A percentile compares a stretch with the other conserved stretches of the same genome.
These are phyloP conservation scores for Tricholoma saponaceum DNA, from an alignment of 768 basidiomycete species.

Conservation along the genomic window DNA sequence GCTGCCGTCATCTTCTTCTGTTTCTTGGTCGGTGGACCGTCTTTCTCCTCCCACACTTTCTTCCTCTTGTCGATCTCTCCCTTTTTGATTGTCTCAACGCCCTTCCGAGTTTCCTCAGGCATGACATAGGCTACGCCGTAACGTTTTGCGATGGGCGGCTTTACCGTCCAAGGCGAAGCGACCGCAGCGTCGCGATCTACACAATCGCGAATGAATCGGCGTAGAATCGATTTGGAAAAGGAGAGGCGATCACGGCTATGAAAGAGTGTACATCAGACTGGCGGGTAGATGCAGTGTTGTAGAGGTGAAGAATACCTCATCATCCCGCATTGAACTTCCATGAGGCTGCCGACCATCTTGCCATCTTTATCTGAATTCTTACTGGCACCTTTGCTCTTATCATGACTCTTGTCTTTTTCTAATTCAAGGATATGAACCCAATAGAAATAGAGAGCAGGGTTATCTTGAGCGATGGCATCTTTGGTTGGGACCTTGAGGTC, in stretches of 20 bases:
- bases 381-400: slow-evolving; percentile 49
- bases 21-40: slow-evolving; percentile 76
- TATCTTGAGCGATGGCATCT: slow-evolving; percentile 67
- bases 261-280: not conserved
- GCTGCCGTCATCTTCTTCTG: slow-evolving; percentile 74
- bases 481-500: slow-evolving; percentile 75
- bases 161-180: slow-evolving; percentile 95
- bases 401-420: slow-evolving; percentile 63
- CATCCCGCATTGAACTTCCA: slow-evolving; percentile 76
- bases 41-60: slow-evolving; percentile 87
- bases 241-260: slow-evolving; percentile 88
- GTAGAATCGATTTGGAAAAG: slow-evolving; percentile 96
- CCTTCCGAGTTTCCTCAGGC: slow-evolving; percentile 78
- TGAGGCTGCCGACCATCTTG: slow-evolving; percentile 69
- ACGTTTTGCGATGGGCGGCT: slow-evolving; percentile 73
- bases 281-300: not conserved
- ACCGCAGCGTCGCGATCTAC: slow-evolving; percentile 90
- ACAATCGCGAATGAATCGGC: slow-evolving; percentile 94
- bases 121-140: slow-evolving; percentile 85
- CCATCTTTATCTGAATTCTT: slow-evolving; percentile 53
- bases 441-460: slow-evolving; percentile 82
- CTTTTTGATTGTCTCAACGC: slow-evolving; percentile 77
- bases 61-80: slow-evolving; percentile 92
- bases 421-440: slow-evolving; percentile 83
- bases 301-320: slow-evolving; percentile 61